Conservation (phyloP, 495 filamentous ascomycete genomes). For the Durotheca rogersii region DNA sequence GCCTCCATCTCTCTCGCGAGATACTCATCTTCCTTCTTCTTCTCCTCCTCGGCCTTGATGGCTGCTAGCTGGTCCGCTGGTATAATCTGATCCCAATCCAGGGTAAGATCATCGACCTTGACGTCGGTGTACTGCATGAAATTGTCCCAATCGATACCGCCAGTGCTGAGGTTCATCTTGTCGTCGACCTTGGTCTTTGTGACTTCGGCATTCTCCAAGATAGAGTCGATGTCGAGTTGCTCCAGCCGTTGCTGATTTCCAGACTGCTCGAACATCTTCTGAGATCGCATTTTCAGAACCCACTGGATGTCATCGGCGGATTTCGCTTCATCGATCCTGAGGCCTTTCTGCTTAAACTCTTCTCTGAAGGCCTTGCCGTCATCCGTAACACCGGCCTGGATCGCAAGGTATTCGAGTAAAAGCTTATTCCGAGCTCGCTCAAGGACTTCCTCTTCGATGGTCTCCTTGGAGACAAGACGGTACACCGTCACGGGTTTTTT, state of each 20-base stretch:
- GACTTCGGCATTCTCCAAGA: conserved; percentile 92
- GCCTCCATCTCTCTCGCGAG: conserved; percentile 80
- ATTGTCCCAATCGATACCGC: conserved; percentile 90
- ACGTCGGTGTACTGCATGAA: conserved; percentile 94
- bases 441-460: conserved; percentile 95
- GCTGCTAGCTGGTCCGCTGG: conserved; percentile 86
- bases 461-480: conserved; percentile 93
- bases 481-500: conserved; percentile 95
- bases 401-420: conserved; percentile 96
- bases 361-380: conserved; percentile 74
- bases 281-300: conserved; percentile 88
- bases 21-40: conserved; percentile 77
- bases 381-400: conserved; percentile 94
- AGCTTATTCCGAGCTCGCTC: conserved; percentile 96
- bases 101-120: conserved; percentile 79
- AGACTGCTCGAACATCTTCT: conserved; percentile 96
- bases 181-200: conserved; percentile 86
- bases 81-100: conserved; percentile 96
- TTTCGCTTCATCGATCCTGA: conserved; percentile 69
- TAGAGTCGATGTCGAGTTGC: conserved; percentile 96
- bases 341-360: conserved; percentile 54
- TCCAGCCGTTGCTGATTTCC: conserved; percentile 95
- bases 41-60: conserved; percentile 85
- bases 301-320: conserved; percentile 88
- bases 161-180: conserved; percentile 58